Conservation (phyloP, 345 rosid species). For the Limnanthes douglasii region DNA sequence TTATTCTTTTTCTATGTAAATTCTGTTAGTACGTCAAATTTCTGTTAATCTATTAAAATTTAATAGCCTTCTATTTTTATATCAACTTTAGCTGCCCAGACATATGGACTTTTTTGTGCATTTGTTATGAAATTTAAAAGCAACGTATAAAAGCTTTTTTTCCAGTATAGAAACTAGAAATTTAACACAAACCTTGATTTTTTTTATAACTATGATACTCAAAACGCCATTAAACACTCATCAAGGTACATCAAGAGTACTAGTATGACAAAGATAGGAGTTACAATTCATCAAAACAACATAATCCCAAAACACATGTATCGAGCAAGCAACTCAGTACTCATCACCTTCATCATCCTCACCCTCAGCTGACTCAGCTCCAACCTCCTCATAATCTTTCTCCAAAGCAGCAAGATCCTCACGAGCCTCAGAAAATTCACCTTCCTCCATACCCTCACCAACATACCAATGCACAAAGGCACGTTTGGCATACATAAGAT, state of each 20-base stretch:
- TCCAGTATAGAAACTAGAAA: too few species aligned
- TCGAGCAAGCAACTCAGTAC: constrained; percentile 15
- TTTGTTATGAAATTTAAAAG: too few species aligned
- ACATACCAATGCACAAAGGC: constrained; percentile 78
- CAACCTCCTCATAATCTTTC: constrained; percentile 74
- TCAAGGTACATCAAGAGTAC: not conserved
- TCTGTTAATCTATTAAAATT: too few species aligned
- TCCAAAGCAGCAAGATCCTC: constrained; percentile 70
- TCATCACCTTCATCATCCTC: constrained; percentile 51
- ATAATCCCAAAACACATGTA: not conserved
- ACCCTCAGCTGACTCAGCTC: constrained; percentile 62
- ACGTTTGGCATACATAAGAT: constrained; percentile 64
- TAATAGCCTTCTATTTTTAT: not conserved
- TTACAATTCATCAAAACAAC: not conserved
- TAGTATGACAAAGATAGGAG: not conserved
- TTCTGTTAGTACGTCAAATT: not conserved
- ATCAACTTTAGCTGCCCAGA: not conserved
- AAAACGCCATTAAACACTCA: not conserved
- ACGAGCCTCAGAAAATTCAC: constrained; percentile 69
- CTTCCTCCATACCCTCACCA: constrained; percentile 85
- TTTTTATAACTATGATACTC: not conserved
- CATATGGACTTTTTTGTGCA: too few species aligned
- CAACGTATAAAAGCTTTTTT: too few species aligned
- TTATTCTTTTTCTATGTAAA: not conserved
- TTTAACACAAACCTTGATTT: constrained; percentile 11